Evolutionary conservation across 306 rosid genomes (phyloP), one percentile per base, ranked within the genome.

Genomic region (Acacia acuminata): DNA sequence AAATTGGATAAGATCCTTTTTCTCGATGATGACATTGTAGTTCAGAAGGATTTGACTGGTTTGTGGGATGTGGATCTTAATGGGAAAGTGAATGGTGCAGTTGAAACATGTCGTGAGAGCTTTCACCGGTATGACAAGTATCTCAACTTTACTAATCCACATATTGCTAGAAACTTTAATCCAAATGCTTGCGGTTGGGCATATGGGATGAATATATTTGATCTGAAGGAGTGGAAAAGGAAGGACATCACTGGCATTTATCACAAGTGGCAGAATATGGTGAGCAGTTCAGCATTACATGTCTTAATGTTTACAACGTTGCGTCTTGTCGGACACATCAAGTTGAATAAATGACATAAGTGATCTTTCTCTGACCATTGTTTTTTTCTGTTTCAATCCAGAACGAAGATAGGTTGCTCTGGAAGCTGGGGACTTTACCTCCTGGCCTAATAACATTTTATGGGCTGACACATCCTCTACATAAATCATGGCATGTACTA

Each of bases 181-280:
- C 99, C 98, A 40, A 96, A 90, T 87, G 96, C 98, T 38, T 94
- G 99, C 63, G 98, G 98, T 67, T 96, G 99, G 99, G 99, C 99
- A 8, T 94, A 94, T 53, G 99, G 99, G 50, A 94, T 96, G 99
- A 96, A 96, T 86, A 86, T 94, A 70, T 96, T 96, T 88, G 99
- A 96, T 88, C 91, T 96, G 61, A 90, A 88, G 88, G 99, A 76
- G 88, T 96, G 98, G 99, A 94, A 92, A 85, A 90, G 88, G 88
- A 91, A 85, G 79, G 94, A 96, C 82, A 92, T 96, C 79, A 92
- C 99, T 40, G 98, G 98, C 85, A 91, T 92, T 86, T 94, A 96
- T 90, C 99, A 96, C 91, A 94, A 74, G 85, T 96, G 99, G 99
- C 99, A 96, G 89, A 96, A 90, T 90, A 87, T 92, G 98, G 99